Conservation (phyloP, 1,284 basidiomycete species). For the Apiotrichum brassicae region DNA sequence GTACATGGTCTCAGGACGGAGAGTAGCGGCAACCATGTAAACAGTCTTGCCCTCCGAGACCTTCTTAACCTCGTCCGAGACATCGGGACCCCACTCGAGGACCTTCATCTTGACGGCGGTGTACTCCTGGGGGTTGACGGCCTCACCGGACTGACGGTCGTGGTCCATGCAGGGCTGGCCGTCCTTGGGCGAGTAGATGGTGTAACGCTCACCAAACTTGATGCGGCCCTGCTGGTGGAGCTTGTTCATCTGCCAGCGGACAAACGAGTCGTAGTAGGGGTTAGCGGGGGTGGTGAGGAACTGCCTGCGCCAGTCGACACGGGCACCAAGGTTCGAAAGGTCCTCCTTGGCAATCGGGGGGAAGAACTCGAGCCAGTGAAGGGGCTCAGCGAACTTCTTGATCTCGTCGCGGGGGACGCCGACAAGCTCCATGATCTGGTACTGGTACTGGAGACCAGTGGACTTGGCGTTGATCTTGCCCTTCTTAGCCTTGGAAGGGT, state of each 20-base stretch:
- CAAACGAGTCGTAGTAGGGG: slow-evolving; percentile 95
- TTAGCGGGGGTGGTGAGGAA: slow-evolving; percentile 92
- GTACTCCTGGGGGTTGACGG: slow-evolving; percentile 92
- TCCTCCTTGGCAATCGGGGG: slow-evolving; percentile 92
- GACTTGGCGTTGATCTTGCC: slow-evolving; percentile 91
- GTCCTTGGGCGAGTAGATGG: slow-evolving; percentile 98
- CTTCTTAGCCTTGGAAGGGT: slow-evolving; percentile 77
- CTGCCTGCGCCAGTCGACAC: slow-evolving; percentile 94
- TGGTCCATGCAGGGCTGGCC: slow-evolving; percentile 99
- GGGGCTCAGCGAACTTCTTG: slow-evolving; percentile 90
- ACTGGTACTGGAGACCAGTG: slow-evolving; percentile 92
- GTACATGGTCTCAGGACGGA: slow-evolving; percentile 98
- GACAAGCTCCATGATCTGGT: slow-evolving; percentile 96
- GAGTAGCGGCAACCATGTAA: slow-evolving; percentile 88
- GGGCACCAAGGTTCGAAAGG: slow-evolving; percentile 77
- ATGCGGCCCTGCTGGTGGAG: slow-evolving; percentile 78
- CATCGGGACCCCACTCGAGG: slow-evolving; percentile 61
- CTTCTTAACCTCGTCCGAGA: slow-evolving; percentile 59
- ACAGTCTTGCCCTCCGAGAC: slow-evolving; percentile 70
- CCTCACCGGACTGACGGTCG: slow-evolving; percentile 93
- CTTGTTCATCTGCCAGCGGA: slow-evolving; percentile 98
- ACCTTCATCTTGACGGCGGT: slow-evolving; percentile 95
- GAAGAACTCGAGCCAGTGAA: slow-evolving; percentile 90
- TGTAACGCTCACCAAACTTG: slow-evolving; percentile 98
- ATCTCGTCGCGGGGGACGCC: slow-evolving; percentile 83